A percentile compares a stretch with the other conserved stretches of the same genome.
Conservation (phyloP, 83 land plant species). For the Thuja plicata region DNA sequence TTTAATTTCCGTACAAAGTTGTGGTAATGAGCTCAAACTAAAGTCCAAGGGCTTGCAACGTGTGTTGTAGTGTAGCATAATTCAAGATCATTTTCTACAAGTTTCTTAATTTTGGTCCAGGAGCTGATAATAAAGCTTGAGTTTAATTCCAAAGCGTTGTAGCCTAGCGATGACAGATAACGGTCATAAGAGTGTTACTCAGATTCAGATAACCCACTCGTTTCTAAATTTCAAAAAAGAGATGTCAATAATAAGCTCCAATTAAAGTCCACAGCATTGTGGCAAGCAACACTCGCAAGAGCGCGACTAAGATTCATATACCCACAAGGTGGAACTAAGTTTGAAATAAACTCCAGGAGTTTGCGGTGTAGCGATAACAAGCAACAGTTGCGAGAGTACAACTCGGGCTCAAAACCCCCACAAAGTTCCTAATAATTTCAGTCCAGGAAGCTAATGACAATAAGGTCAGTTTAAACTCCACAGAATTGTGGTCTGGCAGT, state of each 20-base stretch:
- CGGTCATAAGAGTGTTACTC: background rate
- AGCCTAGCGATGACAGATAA: background rate
- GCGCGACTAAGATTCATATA: background rate
- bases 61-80: too few species aligned
- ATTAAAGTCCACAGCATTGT: too few species aligned
- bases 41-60: background rate
- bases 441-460: background rate
- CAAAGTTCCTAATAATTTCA: background rate
- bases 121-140: background rate
- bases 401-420: background rate
- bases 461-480: too few species aligned
- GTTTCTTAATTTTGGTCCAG: background rate
- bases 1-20: background rate
- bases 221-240: too few species aligned
- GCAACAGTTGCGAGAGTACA: background rate
- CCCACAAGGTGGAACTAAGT: background rate
- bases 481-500: background rate
- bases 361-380: background rate
- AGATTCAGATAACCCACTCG: too few species aligned
- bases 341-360: background rate
- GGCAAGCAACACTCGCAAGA: background rate
- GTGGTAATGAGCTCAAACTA: background rate
- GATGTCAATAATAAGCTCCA: background rate
- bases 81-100: too few species aligned
- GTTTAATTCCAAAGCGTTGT: background rate